Percentiles rank a stretch among this genome's conserved stretches.
These are phyloP conservation scores for Alternaria conjuncta DNA, from an alignment of 2,329 filamentous ascomycete species.

Conservation along the genomic window DNA sequence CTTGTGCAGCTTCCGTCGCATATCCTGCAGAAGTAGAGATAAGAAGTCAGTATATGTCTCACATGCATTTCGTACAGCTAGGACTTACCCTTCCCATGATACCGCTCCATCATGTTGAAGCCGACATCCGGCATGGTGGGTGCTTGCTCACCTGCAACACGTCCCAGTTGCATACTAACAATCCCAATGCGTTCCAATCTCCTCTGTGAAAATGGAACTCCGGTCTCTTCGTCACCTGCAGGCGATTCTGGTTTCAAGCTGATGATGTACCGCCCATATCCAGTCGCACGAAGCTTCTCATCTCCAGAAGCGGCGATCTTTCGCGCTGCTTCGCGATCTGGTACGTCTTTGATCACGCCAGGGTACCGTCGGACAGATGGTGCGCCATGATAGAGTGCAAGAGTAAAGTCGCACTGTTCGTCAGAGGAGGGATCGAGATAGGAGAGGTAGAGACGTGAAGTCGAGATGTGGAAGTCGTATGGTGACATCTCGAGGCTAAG, in stretches of 20 bases:
- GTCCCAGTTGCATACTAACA: constrained; percentile 29
- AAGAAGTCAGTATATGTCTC: too few species aligned
- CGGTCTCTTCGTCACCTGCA: neutral
- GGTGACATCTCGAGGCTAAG: neutral
- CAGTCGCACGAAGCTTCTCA: constrained; percentile 22
- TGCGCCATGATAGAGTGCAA: constrained; percentile 4
- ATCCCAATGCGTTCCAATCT: constrained; percentile 13
- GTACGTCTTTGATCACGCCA: neutral
- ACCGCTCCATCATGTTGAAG: constrained; percentile 17
- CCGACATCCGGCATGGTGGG: constrained; percentile 26
- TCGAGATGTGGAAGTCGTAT: constrained; percentile 68
- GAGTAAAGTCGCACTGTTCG: constrained; percentile 20
- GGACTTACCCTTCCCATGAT: constrained; percentile 14
- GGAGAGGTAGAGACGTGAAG: constrained; percentile 49
- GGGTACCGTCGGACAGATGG: neutral
- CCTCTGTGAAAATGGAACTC: neutral
- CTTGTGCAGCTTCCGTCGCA: constrained; percentile 17
- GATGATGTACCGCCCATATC: constrained; percentile 36
- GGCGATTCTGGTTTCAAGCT: constrained; percentile 17
- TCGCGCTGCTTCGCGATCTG: constrained; percentile 13
- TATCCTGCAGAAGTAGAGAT: constrained; percentile 1
- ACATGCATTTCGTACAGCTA: too few species aligned
- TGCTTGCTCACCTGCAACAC: constrained; percentile 10
- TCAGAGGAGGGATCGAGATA: constrained; percentile 23
- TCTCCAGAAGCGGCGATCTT: constrained; percentile 8